Base-by-base conservation (phyloP, 2,329 filamentous ascomycete species). In the Trichoderma koningiopsis region DNA sequence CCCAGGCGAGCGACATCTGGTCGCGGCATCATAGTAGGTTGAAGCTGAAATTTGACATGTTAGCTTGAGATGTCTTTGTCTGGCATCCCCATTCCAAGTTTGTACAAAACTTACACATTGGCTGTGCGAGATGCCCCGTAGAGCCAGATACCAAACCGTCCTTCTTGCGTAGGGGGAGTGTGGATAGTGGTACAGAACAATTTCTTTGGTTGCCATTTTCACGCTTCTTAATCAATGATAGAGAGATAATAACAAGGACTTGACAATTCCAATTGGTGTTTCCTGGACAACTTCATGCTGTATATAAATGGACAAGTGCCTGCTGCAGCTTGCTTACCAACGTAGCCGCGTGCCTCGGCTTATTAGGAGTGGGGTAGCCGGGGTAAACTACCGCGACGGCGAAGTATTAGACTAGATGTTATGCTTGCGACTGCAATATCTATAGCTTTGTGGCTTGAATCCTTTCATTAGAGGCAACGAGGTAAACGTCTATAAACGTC, bases 151-250 rank as follows among this genome's bases (percentile, higher is more conserved):
- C 89, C 89, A 92, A 31, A 86, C 79, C 33, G 92, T 78, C 70
- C 89, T 82, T 67, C 83, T 83, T 8, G 89, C 89, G 74, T 87
- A 92, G 0, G 90, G 89, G 13, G 90, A 92, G 74, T 82, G 84
- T 0, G 82, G 76, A 76, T 92, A 92, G 77, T 91, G 89, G 77
- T 90, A 92, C 1, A 92, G 75, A 8, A 91, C 81, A 24, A 90
- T 84, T 3, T 69, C 63, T 29, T 72, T 67, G 49, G 59, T 49
- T 10, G 73, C 61, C 76, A 77, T 52, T 59, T 27, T 22, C 27
- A 37, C 19, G 37, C 8, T 31, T 31, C 8, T 16, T 1, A 52
- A 31, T 22, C 24, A 3, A 13, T 43, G 29, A n/a, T 6, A 22
- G n/a, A 31, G 11, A 4, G n/a, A n/a, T 6, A 22, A 37, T 6